Evolutionary conservation across 805 yeast species (phyloP).

Genomic region (Lachancea meyersii): DNA sequence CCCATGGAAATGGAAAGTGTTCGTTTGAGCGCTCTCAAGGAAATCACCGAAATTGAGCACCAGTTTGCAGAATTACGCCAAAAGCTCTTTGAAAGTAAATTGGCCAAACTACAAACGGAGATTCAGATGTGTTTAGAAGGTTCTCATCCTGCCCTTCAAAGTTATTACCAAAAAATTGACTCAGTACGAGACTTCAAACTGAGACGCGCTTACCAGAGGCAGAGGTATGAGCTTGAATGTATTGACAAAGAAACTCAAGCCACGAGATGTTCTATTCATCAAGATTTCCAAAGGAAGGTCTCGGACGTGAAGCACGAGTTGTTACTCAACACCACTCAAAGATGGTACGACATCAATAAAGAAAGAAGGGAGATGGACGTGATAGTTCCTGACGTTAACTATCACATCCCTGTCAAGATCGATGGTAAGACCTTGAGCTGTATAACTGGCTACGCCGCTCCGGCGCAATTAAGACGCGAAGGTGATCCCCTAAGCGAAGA

Average conservation of each 20-base stretch:
- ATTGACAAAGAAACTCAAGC: conserved; percentile 79
- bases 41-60: conserved; percentile 72
- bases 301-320: conserved; percentile 61
- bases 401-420: conserved; percentile 38
- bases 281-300: conserved; percentile 63
- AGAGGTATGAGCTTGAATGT: conserved; percentile 65
- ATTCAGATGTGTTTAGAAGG: conserved; percentile 82
- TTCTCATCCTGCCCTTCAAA: conserved; percentile 82
- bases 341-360: conserved; percentile 87
- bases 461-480: conserved; percentile 28
- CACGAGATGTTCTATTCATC: conserved; percentile 72
- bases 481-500: conserved; percentile 33
- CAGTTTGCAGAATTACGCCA: conserved; percentile 85
- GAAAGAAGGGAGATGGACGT: conserved; percentile 78
- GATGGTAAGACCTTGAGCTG: conserved; percentile 31
- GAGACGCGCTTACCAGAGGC: conserved; percentile 41
- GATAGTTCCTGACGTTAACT: conserved; percentile 41
- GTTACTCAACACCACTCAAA: conserved; percentile 66
- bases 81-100: conserved; percentile 74
- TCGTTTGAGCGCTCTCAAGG: conserved; percentile 39
- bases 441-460: conserved; percentile 35
- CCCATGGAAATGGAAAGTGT: conserved; percentile 27
- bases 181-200: conserved; percentile 68
- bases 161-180: conserved; percentile 64
- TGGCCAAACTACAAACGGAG: conserved; percentile 72